Percentiles rank a stretch among this genome's conserved stretches.
Conservation (phyloP, 2,329 filamentous ascomycete species). For the Penicillium sp. region DNA sequence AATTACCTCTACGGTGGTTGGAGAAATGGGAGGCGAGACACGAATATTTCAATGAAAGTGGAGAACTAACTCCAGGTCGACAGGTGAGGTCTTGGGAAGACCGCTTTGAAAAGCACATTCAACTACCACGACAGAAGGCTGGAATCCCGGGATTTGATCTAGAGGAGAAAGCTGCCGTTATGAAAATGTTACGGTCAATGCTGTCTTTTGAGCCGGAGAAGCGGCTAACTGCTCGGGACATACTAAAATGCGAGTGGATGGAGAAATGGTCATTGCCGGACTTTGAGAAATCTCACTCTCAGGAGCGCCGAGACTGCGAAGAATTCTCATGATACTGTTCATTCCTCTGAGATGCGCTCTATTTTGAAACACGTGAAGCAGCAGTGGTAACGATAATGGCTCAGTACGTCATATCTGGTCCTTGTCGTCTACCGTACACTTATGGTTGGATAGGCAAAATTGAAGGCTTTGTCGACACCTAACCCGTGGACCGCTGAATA, state of each 20-base stretch:
- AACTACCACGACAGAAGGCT: neutral
- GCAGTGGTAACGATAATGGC: too few species aligned
- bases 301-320: too few species aligned
- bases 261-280: constrained; percentile 20
- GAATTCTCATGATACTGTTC: too few species aligned
- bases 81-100: constrained; percentile 12
- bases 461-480: too few species aligned
- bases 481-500: too few species aligned
- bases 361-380: neutral
- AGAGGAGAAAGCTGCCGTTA: constrained; percentile 14
- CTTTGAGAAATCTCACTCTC: neutral
- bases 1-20: constrained; percentile 20
- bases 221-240: constrained; percentile 11
- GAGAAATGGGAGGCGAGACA: constrained; percentile 15
- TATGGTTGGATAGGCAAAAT: too few species aligned
- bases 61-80: constrained; percentile 2
- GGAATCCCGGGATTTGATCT: constrained; percentile 6
- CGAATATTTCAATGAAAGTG: constrained; percentile 6
- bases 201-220: constrained; percentile 13
- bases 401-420: too few species aligned
- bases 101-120: constrained; percentile 8
- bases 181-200: constrained; percentile 10
- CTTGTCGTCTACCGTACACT: too few species aligned
- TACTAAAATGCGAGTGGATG: constrained; percentile 17
- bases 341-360: neutral